Percentiles rank a stretch among this genome's conserved stretches.
Evolutionary conservation across 768 basidiomycete species (phyloP).

Genomic region (Tremella fuciformis): DNA sequence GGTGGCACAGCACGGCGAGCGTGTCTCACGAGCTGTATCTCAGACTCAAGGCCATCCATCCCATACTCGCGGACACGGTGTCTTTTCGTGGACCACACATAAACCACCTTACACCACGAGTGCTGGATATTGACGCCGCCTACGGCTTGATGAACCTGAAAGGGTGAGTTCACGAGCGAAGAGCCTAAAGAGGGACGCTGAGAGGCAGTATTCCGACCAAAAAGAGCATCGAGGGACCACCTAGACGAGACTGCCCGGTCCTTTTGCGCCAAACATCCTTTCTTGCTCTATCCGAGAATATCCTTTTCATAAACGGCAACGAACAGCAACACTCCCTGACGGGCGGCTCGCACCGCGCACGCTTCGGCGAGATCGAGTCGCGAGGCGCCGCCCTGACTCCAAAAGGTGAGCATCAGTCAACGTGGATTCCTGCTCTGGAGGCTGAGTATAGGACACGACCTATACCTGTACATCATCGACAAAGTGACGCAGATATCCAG

Average conservation of each 20-base stretch:
- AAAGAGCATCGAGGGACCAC: conserved; percentile 48
- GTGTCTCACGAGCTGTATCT: conserved; percentile 34
- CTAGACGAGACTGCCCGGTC: conserved; percentile 34
- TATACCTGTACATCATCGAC: conserved; percentile 28
- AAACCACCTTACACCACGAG: conserved; percentile 48
- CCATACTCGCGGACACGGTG: conserved; percentile 44
- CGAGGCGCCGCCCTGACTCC: conserved; percentile 42
- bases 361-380: conserved; percentile 49
- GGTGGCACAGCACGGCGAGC: conserved; percentile 39
- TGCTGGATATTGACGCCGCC: conserved; percentile 47
- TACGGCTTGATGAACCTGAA: conserved; percentile 39
- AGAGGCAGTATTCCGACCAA: conserved; percentile 40
- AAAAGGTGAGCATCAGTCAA: conserved; percentile 23
- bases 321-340: conserved; percentile 4
- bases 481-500: background rate
- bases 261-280: conserved; percentile 49
- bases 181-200: too few species aligned
- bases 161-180: too few species aligned
- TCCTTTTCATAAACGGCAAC: conserved; percentile 29
- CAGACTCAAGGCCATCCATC: conserved; percentile 24
- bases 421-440: background rate
- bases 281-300: conserved; percentile 41
- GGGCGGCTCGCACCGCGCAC: conserved; percentile 33
- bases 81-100: conserved; percentile 45
- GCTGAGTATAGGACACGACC: conserved; percentile 20